Conservation (phyloP, 345 rosid genomes). For the Gossypium ekmanianum region DNA sequence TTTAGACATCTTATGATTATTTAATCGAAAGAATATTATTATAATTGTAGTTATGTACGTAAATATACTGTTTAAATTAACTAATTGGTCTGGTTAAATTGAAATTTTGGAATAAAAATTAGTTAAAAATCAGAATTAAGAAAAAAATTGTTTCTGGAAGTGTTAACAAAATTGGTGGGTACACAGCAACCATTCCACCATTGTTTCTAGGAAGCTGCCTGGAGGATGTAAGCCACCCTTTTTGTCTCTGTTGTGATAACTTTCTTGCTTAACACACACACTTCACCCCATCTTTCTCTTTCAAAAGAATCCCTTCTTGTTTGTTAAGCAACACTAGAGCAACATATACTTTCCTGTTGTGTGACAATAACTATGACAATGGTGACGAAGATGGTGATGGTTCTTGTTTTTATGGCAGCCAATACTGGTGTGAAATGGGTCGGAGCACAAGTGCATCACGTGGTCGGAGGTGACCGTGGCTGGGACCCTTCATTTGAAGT, state of each 20-base stretch:
- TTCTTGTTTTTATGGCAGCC: background rate
- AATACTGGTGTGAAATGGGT: slow-evolving; percentile 23
- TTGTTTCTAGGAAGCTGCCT: background rate
- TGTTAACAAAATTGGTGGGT: background rate
- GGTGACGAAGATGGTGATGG: slow-evolving; percentile 12
- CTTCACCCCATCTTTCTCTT: background rate
- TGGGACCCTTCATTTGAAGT: slow-evolving; percentile 47
- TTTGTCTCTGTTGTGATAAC: background rate
- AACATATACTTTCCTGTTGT: background rate
- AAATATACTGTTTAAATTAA: too few species aligned
- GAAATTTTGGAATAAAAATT: too few species aligned
- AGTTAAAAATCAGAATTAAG: too few species aligned
- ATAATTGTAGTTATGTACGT: too few species aligned
- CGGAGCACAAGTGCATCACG: slow-evolving; percentile 50
- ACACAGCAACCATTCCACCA: background rate
- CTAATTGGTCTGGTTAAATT: too few species aligned
- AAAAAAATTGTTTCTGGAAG: too few species aligned
- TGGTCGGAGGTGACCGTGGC: slow-evolving; percentile 66
- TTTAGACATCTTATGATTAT: too few species aligned
- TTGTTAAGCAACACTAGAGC: background rate
- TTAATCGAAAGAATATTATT: too few species aligned
- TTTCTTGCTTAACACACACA: background rate
- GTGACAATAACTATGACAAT: background rate
- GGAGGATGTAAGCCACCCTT: background rate
- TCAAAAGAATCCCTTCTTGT: background rate